phyloP scores from a whole-genome alignment of 345 rosid genomes.

The Salix suchowensis region DNA sequence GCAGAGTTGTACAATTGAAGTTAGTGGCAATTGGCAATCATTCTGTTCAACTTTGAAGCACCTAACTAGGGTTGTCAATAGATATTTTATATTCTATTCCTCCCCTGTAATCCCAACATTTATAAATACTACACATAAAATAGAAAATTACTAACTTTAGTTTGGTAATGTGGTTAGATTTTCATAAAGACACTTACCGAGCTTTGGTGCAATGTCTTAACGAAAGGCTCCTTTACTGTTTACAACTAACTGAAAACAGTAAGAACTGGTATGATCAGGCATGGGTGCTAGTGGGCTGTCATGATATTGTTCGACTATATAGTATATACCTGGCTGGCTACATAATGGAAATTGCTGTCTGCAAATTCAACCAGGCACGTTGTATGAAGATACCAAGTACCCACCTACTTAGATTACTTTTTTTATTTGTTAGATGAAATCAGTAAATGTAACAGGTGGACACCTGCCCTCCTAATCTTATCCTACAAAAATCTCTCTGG shows the following conservation, averaged over 20 bases:
- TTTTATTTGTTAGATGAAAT: background rate
- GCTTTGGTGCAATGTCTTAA: background rate
- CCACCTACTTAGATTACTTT: background rate
- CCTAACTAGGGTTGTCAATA: slow-evolving; percentile 23
- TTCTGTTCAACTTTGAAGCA: slow-evolving; percentile 27
- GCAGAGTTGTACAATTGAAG: slow-evolving; percentile 39
- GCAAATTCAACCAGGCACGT: slow-evolving; percentile 1
- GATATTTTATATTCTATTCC: background rate
- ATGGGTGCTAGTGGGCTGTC: background rate
- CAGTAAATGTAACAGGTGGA: background rate
- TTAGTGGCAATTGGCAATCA: slow-evolving; percentile 34
- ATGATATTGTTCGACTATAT: background rate
- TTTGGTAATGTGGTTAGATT: background rate
- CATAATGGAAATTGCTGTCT: background rate
- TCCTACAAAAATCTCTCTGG: slow-evolving; percentile 1
- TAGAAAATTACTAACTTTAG: background rate
- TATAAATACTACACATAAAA: background rate
- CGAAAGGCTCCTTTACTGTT: background rate
- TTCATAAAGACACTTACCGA: background rate
- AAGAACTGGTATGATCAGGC: background rate
- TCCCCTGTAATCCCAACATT: background rate
- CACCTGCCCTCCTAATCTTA: background rate
- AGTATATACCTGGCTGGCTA: background rate
- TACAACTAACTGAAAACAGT: background rate
- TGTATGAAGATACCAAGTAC: background rate